Conservation (phyloP, 331 rosid species). For the Arachis monticola region DNA sequence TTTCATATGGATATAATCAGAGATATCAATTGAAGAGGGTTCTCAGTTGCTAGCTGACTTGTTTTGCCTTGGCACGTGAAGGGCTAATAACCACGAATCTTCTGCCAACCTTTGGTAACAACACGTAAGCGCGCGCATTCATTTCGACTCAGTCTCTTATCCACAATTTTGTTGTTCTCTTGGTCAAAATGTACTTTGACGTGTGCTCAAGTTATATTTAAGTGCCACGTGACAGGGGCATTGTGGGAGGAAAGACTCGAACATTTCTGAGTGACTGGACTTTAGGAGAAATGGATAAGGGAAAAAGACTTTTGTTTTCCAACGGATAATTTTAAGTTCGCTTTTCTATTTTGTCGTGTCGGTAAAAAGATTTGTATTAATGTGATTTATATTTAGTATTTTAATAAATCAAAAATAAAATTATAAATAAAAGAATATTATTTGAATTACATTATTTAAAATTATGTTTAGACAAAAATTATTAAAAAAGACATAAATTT, state of each 20-base stretch:
- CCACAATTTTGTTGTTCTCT: slow-evolving; percentile 43
- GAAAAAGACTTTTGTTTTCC: slow-evolving; percentile 38
- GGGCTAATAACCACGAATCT: slow-evolving; percentile 36
- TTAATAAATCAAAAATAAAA: too few species aligned
- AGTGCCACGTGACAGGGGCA: slow-evolving; percentile 46
- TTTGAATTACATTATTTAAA: too few species aligned
- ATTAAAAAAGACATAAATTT: too few species aligned
- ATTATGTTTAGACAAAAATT: too few species aligned
- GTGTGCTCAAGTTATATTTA: slow-evolving; percentile 36
- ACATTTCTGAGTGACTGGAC: slow-evolving; percentile 40
- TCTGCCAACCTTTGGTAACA: slow-evolving; percentile 41
- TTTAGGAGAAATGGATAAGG: slow-evolving; percentile 40
- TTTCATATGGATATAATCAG: neutral
- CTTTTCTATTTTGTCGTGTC: slow-evolving; percentile 25
- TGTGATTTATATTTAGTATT: too few species aligned
- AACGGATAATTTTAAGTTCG: slow-evolving; percentile 30
- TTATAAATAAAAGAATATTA: too few species aligned
- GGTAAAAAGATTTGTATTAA: too few species aligned
- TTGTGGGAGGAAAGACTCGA: neutral
- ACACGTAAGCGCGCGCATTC: slow-evolving; percentile 46
- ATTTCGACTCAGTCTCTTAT: slow-evolving; percentile 49
- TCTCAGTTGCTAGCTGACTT: slow-evolving; percentile 12
- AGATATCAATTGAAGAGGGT: slow-evolving; percentile 37
- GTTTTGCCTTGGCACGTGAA: slow-evolving; percentile 31
- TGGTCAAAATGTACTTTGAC: slow-evolving; percentile 50